Conservation (phyloP, 2,329 filamentous ascomycete genomes). For the Trichoderma guizhouense region DNA sequence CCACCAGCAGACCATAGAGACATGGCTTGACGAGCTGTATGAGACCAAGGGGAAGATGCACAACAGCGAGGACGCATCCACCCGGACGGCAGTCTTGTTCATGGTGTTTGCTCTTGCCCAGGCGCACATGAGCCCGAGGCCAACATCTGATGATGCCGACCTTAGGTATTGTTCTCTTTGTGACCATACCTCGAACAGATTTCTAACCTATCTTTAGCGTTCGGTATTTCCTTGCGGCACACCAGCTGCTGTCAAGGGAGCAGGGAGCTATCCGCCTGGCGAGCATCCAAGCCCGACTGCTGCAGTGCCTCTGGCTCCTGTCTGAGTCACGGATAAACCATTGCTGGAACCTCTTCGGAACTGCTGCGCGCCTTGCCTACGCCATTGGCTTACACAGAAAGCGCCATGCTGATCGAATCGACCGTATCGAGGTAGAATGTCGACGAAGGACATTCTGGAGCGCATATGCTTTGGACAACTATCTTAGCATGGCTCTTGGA, state of each 20-base stretch:
- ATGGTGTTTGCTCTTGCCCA: constrained; percentile 15
- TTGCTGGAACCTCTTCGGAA: constrained; percentile 14
- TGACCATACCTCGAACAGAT: background rate
- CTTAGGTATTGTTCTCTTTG: background rate
- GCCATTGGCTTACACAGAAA: constrained; percentile 10
- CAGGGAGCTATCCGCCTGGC: constrained; percentile 5
- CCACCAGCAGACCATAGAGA: constrained; percentile 9
- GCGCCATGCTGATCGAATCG: constrained; percentile 9
- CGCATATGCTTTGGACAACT: constrained; percentile 8
- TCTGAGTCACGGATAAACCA: constrained; percentile 13
- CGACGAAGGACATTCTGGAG: constrained; percentile 10
- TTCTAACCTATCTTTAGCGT: background rate
- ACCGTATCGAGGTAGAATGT: constrained; percentile 6
- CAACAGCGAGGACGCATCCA: background rate
- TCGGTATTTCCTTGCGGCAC: constrained; percentile 7
- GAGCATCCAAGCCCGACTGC: constrained; percentile 1
- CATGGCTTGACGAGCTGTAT: constrained; percentile 9
- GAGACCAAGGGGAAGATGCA: constrained; percentile 13
- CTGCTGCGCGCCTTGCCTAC: constrained; percentile 7
- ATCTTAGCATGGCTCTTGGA: constrained; percentile 9
- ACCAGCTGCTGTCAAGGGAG: constrained; percentile 1
- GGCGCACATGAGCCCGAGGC: constrained; percentile 5
- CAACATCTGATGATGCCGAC: constrained; percentile 13
- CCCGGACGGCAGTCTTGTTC: constrained; percentile 2
- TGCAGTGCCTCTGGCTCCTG: constrained; percentile 11